These are phyloP conservation scores for Pyricularia pennisetigena DNA, from an alignment of 2,329 filamentous ascomycete genomes.

Conservation along the genomic window DNA sequence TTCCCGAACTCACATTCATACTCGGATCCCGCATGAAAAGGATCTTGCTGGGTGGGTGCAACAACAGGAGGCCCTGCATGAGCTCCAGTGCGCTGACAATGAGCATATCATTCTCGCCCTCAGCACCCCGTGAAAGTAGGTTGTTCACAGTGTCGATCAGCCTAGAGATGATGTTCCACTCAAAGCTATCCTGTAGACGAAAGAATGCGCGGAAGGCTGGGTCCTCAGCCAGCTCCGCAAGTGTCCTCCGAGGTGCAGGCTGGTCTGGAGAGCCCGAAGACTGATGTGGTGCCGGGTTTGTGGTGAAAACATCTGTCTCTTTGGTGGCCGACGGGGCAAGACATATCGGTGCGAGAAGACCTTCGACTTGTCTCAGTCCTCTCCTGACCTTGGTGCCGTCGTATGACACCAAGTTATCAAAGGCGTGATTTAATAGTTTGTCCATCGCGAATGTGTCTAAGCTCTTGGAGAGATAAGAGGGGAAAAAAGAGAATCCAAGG, in stretches of 20 bases:
- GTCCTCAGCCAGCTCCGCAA: conserved; percentile 66
- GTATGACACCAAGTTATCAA: conserved; percentile 92
- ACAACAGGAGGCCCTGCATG: conserved; percentile 76
- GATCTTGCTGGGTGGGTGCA: conserved; percentile 82
- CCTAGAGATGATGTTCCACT: conserved; percentile 91
- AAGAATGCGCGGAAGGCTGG: conserved; percentile 94
- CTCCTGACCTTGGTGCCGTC: conserved; percentile 86
- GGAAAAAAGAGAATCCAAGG: background rate
- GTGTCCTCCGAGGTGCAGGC: conserved; percentile 42
- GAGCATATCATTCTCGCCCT: conserved; percentile 72
- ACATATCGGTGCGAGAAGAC: conserved; percentile 88
- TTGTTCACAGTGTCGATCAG: conserved; percentile 48
- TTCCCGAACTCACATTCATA: conserved; percentile 64
- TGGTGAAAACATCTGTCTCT: conserved; percentile 21
- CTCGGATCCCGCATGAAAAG: conserved; percentile 83
- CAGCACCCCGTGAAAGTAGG: conserved; percentile 15
- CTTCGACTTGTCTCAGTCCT: conserved; percentile 87
- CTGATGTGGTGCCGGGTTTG: conserved; percentile 13
- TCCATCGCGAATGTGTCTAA: conserved; percentile 54
- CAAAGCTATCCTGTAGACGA: conserved; percentile 91
- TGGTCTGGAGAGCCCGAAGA: conserved; percentile 18
- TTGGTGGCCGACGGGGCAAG: conserved; percentile 43
- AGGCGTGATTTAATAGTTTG: conserved; percentile 80
- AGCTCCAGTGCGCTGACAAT: conserved; percentile 83
- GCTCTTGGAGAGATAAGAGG: background rate